Evolutionary conservation across 176 grass and related monocot genomes (phyloP).

Genomic region (Guadua angustifolia): DNA sequence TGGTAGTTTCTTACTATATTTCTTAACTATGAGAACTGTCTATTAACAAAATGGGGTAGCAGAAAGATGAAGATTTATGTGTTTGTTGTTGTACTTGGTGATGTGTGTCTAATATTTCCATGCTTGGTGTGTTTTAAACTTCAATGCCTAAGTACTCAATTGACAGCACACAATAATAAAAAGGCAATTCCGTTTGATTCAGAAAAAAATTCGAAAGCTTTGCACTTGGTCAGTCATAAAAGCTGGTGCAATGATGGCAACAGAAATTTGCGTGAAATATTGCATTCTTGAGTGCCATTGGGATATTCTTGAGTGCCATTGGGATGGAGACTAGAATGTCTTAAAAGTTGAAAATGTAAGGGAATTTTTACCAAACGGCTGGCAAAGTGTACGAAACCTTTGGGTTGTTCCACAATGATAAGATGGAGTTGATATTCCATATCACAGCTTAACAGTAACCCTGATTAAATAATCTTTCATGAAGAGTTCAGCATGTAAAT

Average conservation of each 20-base stretch:
- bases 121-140: neutral
- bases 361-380: neutral
- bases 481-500: neutral
- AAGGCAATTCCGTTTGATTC: neutral
- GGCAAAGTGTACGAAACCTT: neutral
- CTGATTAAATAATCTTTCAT: neutral
- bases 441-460: neutral
- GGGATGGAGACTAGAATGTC: neutral
- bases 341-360: neutral
- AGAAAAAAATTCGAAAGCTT: neutral
- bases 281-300: neutral
- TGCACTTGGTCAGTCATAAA: neutral
- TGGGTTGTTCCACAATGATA: neutral
- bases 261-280: neutral
- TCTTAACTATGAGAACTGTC: neutral
- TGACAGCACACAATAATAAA: neutral
- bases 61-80: neutral
- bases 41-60: neutral
- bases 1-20: constrained; percentile 7
- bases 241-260: neutral
- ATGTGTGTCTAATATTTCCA: neutral
- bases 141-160: neutral
- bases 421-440: neutral
- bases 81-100: neutral
- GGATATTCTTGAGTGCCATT: neutral